Percentiles rank a stretch among this genome's conserved stretches.
phyloP scores from a whole-genome alignment of 495 filamentous ascomycete species.

The Cenococcum geophilum region DNA sequence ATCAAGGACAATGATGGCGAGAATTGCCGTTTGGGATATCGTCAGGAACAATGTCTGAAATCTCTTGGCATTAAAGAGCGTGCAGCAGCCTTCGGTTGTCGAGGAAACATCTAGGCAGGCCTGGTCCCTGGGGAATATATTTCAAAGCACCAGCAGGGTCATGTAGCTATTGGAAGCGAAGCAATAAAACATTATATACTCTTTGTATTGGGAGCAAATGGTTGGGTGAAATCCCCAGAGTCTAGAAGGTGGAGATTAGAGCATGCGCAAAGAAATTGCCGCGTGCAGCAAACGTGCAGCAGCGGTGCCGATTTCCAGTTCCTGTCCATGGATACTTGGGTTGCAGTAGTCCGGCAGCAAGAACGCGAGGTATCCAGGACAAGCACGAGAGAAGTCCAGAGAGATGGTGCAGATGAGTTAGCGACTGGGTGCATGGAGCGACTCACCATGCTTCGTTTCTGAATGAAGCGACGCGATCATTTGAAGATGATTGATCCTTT shows the following conservation, averaged over 20 bases:
- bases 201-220: neutral
- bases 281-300: conserved; percentile 1
- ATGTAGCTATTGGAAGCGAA: neutral
- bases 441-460: neutral
- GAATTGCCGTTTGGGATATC: neutral
- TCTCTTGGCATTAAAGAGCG: neutral
- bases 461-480: neutral
- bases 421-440: neutral
- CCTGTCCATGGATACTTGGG: conserved; percentile 61
- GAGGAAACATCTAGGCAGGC: neutral
- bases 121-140: neutral
- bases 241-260: neutral
- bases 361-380: neutral
- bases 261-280: neutral
- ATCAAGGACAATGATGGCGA: neutral
- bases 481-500: neutral
- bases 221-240: neutral
- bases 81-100: neutral
- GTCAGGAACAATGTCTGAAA: neutral
- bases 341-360: neutral
- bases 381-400: neutral
- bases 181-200: conserved; percentile 4
- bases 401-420: neutral
- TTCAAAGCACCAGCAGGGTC: conserved; percentile 1
- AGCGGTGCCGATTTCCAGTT: conserved; percentile 58